Conservation (phyloP, 441 rosid species). For the Populus hybrid region DNA sequence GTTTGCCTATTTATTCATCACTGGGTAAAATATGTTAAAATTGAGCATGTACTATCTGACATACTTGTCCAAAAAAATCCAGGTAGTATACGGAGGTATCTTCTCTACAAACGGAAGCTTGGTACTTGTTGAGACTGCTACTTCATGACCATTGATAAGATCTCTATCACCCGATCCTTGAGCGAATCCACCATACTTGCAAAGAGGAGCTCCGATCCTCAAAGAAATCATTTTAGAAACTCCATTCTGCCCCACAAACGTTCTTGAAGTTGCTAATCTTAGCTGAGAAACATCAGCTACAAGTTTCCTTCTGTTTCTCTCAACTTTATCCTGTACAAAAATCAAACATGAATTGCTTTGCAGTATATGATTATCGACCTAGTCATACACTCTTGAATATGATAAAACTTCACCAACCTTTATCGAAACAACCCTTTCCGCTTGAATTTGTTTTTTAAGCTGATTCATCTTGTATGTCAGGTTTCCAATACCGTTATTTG, state of each 20-base stretch:
- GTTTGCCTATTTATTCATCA: not conserved
- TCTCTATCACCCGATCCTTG: conserved; percentile 71
- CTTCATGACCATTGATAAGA: conserved; percentile 52
- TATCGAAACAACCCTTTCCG: conserved; percentile 43
- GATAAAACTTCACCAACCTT: conserved; percentile 22
- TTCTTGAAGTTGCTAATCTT: conserved; percentile 37
- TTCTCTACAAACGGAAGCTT: conserved; percentile 56
- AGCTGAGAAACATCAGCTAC: conserved; percentile 36
- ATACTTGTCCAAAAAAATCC: conserved; percentile 72
- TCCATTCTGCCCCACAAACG: conserved; percentile 26
- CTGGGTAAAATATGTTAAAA: not conserved
- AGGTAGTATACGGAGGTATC: conserved; percentile 68
- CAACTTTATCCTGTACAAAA: conserved; percentile 46
- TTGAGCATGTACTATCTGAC: conserved; percentile 13
- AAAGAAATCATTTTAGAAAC: conserved; percentile 28
- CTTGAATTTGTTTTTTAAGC: conserved; percentile 64
- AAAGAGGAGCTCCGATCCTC: conserved; percentile 46
- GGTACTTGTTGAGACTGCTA: conserved; percentile 36
- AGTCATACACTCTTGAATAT: not conserved
- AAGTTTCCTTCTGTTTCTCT: conserved; percentile 48
- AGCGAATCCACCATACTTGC: conserved; percentile 47
- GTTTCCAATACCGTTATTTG: conserved; percentile 42
- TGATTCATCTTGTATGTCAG: conserved; percentile 52
- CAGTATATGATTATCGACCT: not conserved
- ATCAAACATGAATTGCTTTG: not conserved